Evolutionary conservation across 2,329 filamentous ascomycete species (phyloP), one percentile per base, ranked within the genome.

Genomic region (Fusarium xylarioides): DNA sequence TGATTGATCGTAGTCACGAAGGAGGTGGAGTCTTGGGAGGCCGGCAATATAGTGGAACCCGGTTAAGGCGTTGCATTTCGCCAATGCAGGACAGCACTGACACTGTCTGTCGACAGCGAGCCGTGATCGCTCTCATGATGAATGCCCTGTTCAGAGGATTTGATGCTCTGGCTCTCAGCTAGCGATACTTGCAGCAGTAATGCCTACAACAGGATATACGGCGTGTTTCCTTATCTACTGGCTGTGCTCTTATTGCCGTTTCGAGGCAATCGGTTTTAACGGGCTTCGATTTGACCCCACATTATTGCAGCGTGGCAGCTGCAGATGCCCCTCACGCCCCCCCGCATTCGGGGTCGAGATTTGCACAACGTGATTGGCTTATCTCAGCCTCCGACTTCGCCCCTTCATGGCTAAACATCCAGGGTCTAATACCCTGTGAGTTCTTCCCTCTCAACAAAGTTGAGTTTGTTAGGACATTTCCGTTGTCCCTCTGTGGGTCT

Each of bases 261-360:
- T 50, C 42, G 26, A 44, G 23, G 38, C 26, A 58, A 37, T 37
- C 19, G 26, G 21, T 11, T 35, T 50, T 30, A 18, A 50, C 21
- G 7, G 23, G 32, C 32, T 44, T 57, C 32, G 18, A 11, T 44
- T 37, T 47, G 28, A 62, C 40, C 40, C 40, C 52, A 62, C 58
- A 44, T 46, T 40, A 52, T 30, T 63, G 54, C 47, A 63, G 37
- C 26, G 34, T 67, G 47, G 63, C 63, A 72, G 68, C 65, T 66
- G 65, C 66, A 66, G 58, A 28, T 70, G 68, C 70, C 73, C 74
- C 74, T 75, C 74, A 65, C 38, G 32, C n/a, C 75, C 21, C 75
- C 75, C 74, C 74, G 75, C 75, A 77, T 75, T 77, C 64, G 66
- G 75, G 75, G 75, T 75, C 53, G 52, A 37, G 16, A 38, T 60